phyloP scores from a whole-genome alignment of 2,329 filamentous ascomycete species.

The Talaromyces sp. region DNA sequence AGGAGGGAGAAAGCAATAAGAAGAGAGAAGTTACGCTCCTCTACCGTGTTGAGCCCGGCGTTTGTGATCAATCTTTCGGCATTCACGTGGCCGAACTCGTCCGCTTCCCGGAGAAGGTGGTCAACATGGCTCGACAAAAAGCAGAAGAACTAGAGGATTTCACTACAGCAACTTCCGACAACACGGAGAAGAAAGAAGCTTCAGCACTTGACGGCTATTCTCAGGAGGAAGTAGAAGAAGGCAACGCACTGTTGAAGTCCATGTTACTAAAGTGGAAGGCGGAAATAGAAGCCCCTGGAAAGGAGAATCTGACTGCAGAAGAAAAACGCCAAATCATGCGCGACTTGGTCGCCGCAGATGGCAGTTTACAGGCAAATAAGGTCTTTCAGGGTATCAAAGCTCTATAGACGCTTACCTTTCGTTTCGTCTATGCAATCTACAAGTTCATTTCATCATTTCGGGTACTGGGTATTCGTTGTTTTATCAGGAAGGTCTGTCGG shows the following conservation, averaged over 20 bases:
- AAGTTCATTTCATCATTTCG: background rate
- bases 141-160: slow-evolving; percentile 98
- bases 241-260: slow-evolving; percentile 79
- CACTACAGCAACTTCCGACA: slow-evolving; percentile 40
- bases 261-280: slow-evolving; percentile 83
- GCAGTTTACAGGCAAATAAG: slow-evolving; percentile 60
- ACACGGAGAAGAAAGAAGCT: slow-evolving; percentile 47
- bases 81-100: slow-evolving; percentile 98
- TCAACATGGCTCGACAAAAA: slow-evolving; percentile 98
- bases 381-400: slow-evolving; percentile 51
- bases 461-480: background rate
- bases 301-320: slow-evolving; percentile 60
- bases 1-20: slow-evolving; percentile 54
- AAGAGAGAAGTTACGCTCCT: slow-evolving; percentile 84
- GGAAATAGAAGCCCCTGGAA: slow-evolving; percentile 62
- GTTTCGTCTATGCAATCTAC: background rate
- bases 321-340: slow-evolving; percentile 77
- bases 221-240: slow-evolving; percentile 85
- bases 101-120: slow-evolving; percentile 92
- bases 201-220: slow-evolving; percentile 55
- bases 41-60: slow-evolving; percentile 93
- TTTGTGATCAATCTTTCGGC: slow-evolving; percentile 96
- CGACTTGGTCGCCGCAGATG: slow-evolving; percentile 73
- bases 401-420: slow-evolving; percentile 32
- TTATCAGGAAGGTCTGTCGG: background rate